Base-by-base conservation (phyloP, 2,329 filamentous ascomycete species). In the Diplodia scrobiculata region DNA sequence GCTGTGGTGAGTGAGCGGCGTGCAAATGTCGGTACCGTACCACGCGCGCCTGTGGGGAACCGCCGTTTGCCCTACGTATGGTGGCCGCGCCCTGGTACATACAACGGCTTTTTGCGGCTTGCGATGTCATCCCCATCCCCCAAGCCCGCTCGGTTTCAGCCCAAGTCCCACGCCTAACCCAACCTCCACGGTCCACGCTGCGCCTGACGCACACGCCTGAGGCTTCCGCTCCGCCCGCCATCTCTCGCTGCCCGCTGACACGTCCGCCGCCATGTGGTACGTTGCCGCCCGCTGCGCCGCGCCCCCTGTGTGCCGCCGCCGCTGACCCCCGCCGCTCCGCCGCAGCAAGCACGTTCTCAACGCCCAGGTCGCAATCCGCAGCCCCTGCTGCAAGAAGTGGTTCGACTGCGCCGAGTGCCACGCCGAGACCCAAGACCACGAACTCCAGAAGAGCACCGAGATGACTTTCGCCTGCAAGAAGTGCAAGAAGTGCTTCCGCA, bases 381-480 rank as follows among this genome's bases (percentile, higher is more conserved):
- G 93, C 66, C 91, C 93, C 69, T 99, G 95, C 84, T 99, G 95
- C 83, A 86, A 87, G 68, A 97, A 97, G 83, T 99, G 96, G 96
- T 99, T 97, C 81, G 95, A 99, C 83, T 99, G 95, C 80, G 91
- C 91, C 70, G 90, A 97, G 77, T 99, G 95, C 81, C 95, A 99
- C 81, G 81, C 82, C 64, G 95, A 99, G 77, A 83, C 87, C 68
- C 90, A 96, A 78, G 80, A 83, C 68, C 95, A 98, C 78, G 80
- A 85, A 45, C 87, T 99, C 25, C 80, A 86, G 64, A 90, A 96
- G 79, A 84, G 83, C 70, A 84, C 89, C 72, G 95, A 99, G 75
- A 96, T 99, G 92, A 86, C 83, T 45, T 98, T 99, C 75, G 92
- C 91, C 63, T 99, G 95, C 86, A 99, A 99, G 74, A 99, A 99